Evolutionary conservation across 2,329 filamentous ascomycete genomes (phyloP), one percentile per base, ranked within the genome.

Genomic region (Hirsutella rhossiliensis): DNA sequence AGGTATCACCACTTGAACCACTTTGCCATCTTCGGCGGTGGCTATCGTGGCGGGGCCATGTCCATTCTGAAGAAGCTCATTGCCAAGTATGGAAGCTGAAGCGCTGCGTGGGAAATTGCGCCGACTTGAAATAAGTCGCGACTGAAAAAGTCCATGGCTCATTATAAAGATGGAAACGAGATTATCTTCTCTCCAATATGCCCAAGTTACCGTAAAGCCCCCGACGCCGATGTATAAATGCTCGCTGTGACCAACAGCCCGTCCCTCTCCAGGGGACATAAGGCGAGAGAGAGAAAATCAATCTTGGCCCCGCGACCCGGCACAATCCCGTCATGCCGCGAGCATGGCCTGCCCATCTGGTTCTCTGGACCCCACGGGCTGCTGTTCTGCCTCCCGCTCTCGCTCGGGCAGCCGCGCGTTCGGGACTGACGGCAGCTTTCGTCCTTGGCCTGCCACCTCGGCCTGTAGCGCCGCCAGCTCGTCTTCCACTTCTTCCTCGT

Each of bases 401-500:
- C 46, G 43, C 41, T 55, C 45, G 39, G 63, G 61, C 6, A 68
- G 53, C 44, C 58, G 56, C 29, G 57, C 64, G 38, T 48, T 51
- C 5, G 62, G 62, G 4, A 62, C 61, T 1, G 50, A 52, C 4
- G 62, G 62, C 11, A 64, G 50, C 7, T 53, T 44, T 20, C 53
- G 51, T 41, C 44, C 42, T 18, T 52, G 45, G 1, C 50, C 54
- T 8, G 54, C 42, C 28, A 66, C 46, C 44, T 66, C 62, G 48
- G 62, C 58, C 62, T 89, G 84, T 51, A 98, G 72, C 1, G 81
- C 82, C 44, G 85, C 87, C 43, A 98, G 71, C 66, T 98, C 92
- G 57, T 96, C 89, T 61, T 98, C 92, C 30, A 98, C 92, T 57
- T 96, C 92, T 58, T 97, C 90, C 63, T 98, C 92, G 63, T 98